Evolutionary conservation across 306 rosid species (phyloP), one percentile per base, ranked within the genome.

Genomic region (Trifolium subterraneum): DNA sequence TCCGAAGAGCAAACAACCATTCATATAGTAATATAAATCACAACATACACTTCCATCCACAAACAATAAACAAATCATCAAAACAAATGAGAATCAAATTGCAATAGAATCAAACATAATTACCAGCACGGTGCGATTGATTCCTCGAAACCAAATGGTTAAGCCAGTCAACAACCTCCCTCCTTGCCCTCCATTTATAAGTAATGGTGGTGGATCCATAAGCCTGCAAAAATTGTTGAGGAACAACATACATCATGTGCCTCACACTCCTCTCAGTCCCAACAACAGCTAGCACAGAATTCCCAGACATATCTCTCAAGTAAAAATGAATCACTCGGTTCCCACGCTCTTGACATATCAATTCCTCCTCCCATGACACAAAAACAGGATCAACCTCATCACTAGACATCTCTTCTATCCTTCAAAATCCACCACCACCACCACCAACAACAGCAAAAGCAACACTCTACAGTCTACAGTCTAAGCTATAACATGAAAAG

Each of bases 261-360:
- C 97, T 84, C 71, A 92, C 85, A 55, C 97, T 92, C 86, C 93
- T 89, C 93, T 89, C 97, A 12, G 96, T 92, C 64, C 97, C 97
- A 42, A 89, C 77, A 62, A 92, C 91, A 33, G 93, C 93, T 63
- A 88, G 91, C 20, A 85, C 88, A 10, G 80, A 82, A 69, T 83
- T 55, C 72, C 91, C 97, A 0, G 75, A 55, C 15, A 56, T 83
- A 74, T 82, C 87, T 86, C 82, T 92, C 83, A 92, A 59, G 66
- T 83, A 86, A 39, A 89, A 92, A 66, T 92, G 93, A 79, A 85
- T 88, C 33, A 92, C 88, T 36, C 96, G 97, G 64, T 72, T 87
- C 59, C 97, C 97, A 44, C 89, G 88, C 63, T 87, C 97, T 41
- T 82, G 90, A 68, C 91, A 85, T 78, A 89, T 55, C 76, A 87